These are phyloP conservation scores for Pseudozyma hubeiensis DNA, from an alignment of 1,284 basidiomycete genomes.

Conservation along the genomic window DNA sequence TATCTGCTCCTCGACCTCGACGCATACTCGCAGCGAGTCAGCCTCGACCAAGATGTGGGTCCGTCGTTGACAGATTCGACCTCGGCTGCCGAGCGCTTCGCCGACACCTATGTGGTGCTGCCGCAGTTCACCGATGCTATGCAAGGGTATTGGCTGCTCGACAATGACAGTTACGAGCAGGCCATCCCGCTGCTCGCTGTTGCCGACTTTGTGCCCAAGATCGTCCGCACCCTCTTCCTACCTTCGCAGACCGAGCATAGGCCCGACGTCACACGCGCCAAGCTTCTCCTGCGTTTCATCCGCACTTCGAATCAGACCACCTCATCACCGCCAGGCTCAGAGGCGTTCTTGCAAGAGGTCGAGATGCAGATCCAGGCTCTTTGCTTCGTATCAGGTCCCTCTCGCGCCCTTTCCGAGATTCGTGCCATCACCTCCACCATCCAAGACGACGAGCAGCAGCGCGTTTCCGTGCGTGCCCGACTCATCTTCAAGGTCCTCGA, in stretches of 20 bases:
- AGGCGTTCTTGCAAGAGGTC: slow-evolving; percentile 35
- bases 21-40: slow-evolving; percentile 11
- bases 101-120: slow-evolving; percentile 42
- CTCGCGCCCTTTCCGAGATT: slow-evolving; percentile 32
- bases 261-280: slow-evolving; percentile 32
- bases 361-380: slow-evolving; percentile 45
- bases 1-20: slow-evolving; percentile 51
- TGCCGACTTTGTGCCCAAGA: slow-evolving; percentile 52
- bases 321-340: slow-evolving; percentile 33
- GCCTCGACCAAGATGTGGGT: background rate
- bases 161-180: slow-evolving; percentile 47
- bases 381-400: slow-evolving; percentile 44
- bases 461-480: slow-evolving; percentile 34
- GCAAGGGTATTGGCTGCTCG: slow-evolving; percentile 56
- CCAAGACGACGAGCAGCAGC: slow-evolving; percentile 34
- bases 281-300: slow-evolving; percentile 46
- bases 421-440: slow-evolving; percentile 32
- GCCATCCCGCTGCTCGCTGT: slow-evolving; percentile 38
- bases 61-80: background rate
- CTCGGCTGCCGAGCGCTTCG: slow-evolving; percentile 36
- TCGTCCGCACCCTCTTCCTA: slow-evolving; percentile 41
- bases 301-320: slow-evolving; percentile 41
- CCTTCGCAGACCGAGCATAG: slow-evolving; percentile 13
- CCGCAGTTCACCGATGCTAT: slow-evolving; percentile 49
- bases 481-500: slow-evolving; percentile 49